Evolutionary conservation across 768 basidiomycete genomes (phyloP).

Genomic region (Leccinellum rugosiceps): DNA sequence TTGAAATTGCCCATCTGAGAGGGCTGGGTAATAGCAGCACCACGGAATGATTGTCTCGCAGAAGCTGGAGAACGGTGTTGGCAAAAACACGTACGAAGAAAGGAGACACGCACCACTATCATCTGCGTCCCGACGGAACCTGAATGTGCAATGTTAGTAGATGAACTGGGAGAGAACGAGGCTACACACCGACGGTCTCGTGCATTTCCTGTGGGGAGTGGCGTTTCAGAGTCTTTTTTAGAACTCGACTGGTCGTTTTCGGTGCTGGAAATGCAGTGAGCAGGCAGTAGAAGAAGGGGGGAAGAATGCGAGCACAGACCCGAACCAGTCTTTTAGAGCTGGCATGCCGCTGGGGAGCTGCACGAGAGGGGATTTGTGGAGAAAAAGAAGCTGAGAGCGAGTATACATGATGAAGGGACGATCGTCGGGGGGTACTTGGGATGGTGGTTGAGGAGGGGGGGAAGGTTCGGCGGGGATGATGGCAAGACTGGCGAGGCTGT

Average conservation of each 20-base stretch:
- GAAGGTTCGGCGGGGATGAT: slow-evolving; percentile 19
- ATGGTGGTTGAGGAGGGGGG: slow-evolving; percentile 8
- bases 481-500: slow-evolving; percentile 32
- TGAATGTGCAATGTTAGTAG: slow-evolving; percentile 29
- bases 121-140: slow-evolving; percentile 75
- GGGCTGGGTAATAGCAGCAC: slow-evolving; percentile 63
- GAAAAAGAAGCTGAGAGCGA: slow-evolving; percentile 61
- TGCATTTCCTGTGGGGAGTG: slow-evolving; percentile 46
- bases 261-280: slow-evolving; percentile 34
- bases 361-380: slow-evolving; percentile 76
- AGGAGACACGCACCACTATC: slow-evolving; percentile 54
- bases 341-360: slow-evolving; percentile 74
- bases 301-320: slow-evolving; percentile 46
- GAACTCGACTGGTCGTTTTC: slow-evolving; percentile 45
- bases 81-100: slow-evolving; percentile 2
- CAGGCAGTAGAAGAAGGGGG: slow-evolving; percentile 4
- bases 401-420: slow-evolving; percentile 64
- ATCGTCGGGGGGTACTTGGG: slow-evolving; percentile 11
- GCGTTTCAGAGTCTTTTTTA: slow-evolving; percentile 60
- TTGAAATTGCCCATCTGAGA: slow-evolving; percentile 94
- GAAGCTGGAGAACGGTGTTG: slow-evolving; percentile 40
- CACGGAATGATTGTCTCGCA: slow-evolving; percentile 65
- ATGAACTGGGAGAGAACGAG: neutral
- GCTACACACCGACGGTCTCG: slow-evolving; percentile 65
- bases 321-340: slow-evolving; percentile 82